phyloP scores from a whole-genome alignment of 2,329 filamentous ascomycete species.

The Xylaria digitata region DNA sequence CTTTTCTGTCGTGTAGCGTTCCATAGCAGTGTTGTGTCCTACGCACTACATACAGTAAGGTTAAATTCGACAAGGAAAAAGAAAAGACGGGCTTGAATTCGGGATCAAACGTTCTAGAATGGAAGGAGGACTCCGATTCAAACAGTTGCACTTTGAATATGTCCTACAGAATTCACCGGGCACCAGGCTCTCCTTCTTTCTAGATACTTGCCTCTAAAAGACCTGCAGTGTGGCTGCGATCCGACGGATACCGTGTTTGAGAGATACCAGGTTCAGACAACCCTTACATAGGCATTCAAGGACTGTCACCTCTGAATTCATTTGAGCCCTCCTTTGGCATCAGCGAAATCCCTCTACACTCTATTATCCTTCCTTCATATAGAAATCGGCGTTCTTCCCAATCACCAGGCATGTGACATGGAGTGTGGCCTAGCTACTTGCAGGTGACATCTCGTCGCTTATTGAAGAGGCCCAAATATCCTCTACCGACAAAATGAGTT shows the following conservation, averaged over 20 bases:
- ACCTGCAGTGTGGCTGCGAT: background rate
- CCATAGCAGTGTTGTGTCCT: background rate
- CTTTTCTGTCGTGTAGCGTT: conserved; percentile 10
- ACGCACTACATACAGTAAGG: background rate
- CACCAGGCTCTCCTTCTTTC: conserved; percentile 6
- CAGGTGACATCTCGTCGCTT: conserved; percentile 28
- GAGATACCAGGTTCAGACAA: background rate
- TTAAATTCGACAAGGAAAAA: background rate
- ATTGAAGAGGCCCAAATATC: background rate
- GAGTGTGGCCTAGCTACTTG: conserved; percentile 19
- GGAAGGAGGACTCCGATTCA: conserved; percentile 13
- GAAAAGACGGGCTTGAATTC: background rate
- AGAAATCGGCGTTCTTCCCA: background rate
- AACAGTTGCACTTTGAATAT: conserved; percentile 9
- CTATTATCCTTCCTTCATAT: background rate
- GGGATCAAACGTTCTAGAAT: conserved; percentile 9
- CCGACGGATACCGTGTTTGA: background rate
- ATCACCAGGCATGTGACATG: conserved; percentile 24
- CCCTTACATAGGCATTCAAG: background rate
- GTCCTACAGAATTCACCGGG: conserved; percentile 1
- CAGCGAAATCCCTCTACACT: background rate
- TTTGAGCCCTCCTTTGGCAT: background rate
- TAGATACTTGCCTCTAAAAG: background rate
- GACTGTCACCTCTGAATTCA: background rate
- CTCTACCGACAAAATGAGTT: conserved; percentile 29